A percentile compares a stretch with the other conserved stretches of the same genome.
Conservation (phyloP, 805 yeast species). For the Candida boleticola region DNA sequence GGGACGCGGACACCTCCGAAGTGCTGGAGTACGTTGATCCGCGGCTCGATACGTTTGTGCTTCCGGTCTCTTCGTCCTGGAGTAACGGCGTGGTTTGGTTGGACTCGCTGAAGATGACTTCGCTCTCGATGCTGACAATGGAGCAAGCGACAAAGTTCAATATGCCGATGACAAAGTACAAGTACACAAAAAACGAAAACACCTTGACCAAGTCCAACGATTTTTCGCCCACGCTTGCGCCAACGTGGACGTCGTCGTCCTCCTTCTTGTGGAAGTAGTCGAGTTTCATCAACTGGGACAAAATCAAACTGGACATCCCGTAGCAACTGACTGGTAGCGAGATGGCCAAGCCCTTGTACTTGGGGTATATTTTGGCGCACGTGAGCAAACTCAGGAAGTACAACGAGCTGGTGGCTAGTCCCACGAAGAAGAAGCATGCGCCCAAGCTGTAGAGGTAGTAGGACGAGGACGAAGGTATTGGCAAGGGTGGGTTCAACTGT, state of each 20-base stretch:
- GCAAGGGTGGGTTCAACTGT: neutral
- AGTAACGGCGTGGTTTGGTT: conserved; percentile 34
- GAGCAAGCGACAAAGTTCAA: conserved; percentile 65
- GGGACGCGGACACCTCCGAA: neutral
- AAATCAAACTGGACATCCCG: conserved; percentile 77
- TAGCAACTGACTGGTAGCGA: conserved; percentile 86
- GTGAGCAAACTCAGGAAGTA: conserved; percentile 72
- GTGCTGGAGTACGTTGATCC: neutral
- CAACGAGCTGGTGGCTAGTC: conserved; percentile 69
- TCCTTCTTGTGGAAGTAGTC: conserved; percentile 29
- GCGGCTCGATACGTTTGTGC: no score
- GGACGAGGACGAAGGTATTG: neutral
- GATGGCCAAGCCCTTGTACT: conserved; percentile 73
- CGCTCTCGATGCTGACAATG: conserved; percentile 58
- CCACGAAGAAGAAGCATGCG: conserved; percentile 55
- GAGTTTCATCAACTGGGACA: conserved; percentile 58
- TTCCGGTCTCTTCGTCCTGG: neutral
- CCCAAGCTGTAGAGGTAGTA: conserved; percentile 30
- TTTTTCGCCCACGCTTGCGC: conserved; percentile 11
- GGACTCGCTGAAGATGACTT: conserved; percentile 17
- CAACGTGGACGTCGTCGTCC: neutral
- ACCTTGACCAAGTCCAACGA: conserved; percentile 48
- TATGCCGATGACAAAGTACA: conserved; percentile 56
- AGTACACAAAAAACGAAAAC: conserved; percentile 49
- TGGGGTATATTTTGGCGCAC: conserved; percentile 83